These are phyloP conservation scores for Globisporangium spiculum DNA, from an alignment of 352 stramenopile species.

Conservation along the genomic window DNA sequence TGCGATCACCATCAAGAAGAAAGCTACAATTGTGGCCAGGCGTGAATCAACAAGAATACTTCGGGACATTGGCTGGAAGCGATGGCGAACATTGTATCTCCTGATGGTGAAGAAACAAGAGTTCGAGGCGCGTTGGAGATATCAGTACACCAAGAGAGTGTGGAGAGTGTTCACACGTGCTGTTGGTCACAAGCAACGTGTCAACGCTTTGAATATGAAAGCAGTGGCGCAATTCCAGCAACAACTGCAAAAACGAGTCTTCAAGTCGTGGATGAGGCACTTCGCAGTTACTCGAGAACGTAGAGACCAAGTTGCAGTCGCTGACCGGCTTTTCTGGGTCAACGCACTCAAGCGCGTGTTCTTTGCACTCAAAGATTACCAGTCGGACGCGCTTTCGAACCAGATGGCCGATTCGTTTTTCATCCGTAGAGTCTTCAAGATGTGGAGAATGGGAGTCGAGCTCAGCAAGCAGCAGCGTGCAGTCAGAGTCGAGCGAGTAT, in stretches of 20 bases:
- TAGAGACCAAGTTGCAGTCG: background rate
- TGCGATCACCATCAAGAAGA: background rate
- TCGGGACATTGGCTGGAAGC: background rate
- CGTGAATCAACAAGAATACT: constrained; percentile 3
- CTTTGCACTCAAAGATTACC: background rate
- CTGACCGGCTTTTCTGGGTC: background rate
- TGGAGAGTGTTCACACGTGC: constrained; percentile 4
- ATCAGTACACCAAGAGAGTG: background rate
- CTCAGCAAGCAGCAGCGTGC: background rate
- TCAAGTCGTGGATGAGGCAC: background rate
- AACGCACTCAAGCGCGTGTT: background rate
- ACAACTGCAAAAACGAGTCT: background rate
- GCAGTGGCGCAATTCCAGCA: background rate
- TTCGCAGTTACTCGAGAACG: background rate
- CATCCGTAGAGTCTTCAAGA: background rate
- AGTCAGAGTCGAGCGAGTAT: background rate
- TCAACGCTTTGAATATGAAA: background rate
- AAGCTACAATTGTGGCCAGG: background rate
- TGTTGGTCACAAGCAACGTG: background rate
- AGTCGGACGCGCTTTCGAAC: background rate
- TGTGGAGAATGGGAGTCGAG: background rate
- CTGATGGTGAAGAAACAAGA: background rate
- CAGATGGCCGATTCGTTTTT: constrained; percentile 2
- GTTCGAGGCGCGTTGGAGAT: background rate
- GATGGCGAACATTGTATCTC: constrained; percentile 3